A percentile compares a stretch with the other conserved stretches of the same genome.
phyloP scores from a whole-genome alignment of 768 basidiomycete genomes.

The Lentinula boryana region DNA sequence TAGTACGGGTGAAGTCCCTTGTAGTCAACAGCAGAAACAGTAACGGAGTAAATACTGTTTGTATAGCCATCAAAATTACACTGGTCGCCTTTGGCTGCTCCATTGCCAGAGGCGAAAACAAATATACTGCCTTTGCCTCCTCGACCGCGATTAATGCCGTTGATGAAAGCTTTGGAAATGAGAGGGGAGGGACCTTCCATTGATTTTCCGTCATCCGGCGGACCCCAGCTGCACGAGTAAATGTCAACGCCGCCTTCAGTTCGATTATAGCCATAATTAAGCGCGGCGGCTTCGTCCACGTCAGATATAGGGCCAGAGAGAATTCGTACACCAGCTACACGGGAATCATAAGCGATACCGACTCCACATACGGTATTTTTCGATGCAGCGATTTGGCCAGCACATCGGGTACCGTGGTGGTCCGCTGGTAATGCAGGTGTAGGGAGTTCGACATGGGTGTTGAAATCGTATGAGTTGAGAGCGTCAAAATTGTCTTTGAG shows the following conservation, averaged over 20 bases:
- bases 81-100: slow-evolving; percentile 85
- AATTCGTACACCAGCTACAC: slow-evolving; percentile 92
- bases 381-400: slow-evolving; percentile 90
- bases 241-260: slow-evolving; percentile 71
- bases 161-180: slow-evolving; percentile 90
- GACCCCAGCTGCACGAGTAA: slow-evolving; percentile 98
- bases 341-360: slow-evolving; percentile 88
- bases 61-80: slow-evolving; percentile 99
- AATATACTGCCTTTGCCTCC: slow-evolving; percentile 88
- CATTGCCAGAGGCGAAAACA: slow-evolving; percentile 97
- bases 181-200: slow-evolving; percentile 94
- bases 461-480: slow-evolving; percentile 91
- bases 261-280: slow-evolving; percentile 76
- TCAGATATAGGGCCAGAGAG: slow-evolving; percentile 94
- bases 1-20: slow-evolving; percentile 95
- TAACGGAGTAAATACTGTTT: slow-evolving; percentile 94
- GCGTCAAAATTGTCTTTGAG: slow-evolving; percentile 86
- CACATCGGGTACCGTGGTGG: slow-evolving; percentile 96
- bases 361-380: slow-evolving; percentile 93
- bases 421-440: slow-evolving; percentile 86
- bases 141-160: slow-evolving; percentile 88
- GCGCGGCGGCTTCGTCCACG: slow-evolving; percentile 88
- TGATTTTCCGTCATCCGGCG: slow-evolving; percentile 86
- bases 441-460: slow-evolving; percentile 85
- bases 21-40: slow-evolving; percentile 91